phyloP scores from a whole-genome alignment of 805 yeast genomes.

The Metschnikowia cerradonensis region DNA sequence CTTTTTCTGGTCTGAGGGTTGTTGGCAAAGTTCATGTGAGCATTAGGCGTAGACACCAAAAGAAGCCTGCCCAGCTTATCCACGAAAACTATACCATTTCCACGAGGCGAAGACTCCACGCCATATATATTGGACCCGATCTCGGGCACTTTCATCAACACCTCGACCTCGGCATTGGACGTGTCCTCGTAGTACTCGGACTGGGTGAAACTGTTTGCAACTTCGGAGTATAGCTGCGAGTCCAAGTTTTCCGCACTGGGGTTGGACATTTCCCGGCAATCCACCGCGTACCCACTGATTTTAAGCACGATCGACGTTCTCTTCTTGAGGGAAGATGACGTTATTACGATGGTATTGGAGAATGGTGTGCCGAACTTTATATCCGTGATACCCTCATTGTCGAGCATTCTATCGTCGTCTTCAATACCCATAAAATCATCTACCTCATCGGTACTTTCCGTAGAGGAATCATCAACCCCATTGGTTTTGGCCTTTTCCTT shows the following conservation, averaged over 20 bases:
- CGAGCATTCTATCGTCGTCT: constrained; percentile 42
- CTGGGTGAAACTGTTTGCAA: neutral
- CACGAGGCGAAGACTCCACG: constrained; percentile 75
- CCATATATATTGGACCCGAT: constrained; percentile 76
- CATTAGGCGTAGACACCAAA: constrained; percentile 58
- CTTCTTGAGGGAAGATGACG: constrained; percentile 35
- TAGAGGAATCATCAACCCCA: constrained; percentile 15
- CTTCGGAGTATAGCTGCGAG: constrained; percentile 2
- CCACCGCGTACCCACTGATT: constrained; percentile 47
- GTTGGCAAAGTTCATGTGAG: constrained; percentile 14
- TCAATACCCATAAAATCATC: constrained; percentile 10
- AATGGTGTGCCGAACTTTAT: constrained; percentile 47
- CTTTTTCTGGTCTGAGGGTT: constrained; percentile 35
- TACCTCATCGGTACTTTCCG: constrained; percentile 7
- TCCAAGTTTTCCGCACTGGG: neutral
- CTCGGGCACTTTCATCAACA: constrained; percentile 60
- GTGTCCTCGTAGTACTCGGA: constrained; percentile 10
- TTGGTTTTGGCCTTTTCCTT: constrained; percentile 13
- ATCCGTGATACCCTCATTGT: constrained; percentile 87
- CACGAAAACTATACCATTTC: constrained; percentile 78
- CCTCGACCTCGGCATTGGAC: constrained; percentile 27
- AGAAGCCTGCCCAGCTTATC: constrained; percentile 76
- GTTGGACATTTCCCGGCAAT: constrained; percentile 15
- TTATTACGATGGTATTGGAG: constrained; percentile 35
- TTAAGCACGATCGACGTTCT: constrained; percentile 31